These are phyloP conservation scores for Tetrahymena thermophila DNA, from an alignment of 73 alveolate species.

Conservation along the genomic window DNA sequence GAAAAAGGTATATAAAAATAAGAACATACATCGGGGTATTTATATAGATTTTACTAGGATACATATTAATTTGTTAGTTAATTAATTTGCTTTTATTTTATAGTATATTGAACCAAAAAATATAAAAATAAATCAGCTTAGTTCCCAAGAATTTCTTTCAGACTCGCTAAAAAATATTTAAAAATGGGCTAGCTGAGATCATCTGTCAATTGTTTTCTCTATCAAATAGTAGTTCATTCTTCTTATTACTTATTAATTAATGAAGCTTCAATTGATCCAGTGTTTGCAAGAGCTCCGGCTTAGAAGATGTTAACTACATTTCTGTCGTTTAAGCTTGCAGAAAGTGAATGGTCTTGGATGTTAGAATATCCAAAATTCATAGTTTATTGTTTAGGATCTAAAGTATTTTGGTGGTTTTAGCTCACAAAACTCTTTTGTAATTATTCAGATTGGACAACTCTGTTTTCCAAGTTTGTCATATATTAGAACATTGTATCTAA, in stretches of 20 bases:
- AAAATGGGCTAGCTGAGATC: not conserved
- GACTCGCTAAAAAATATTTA: not conserved
- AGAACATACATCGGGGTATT: not conserved
- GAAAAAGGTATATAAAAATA: not conserved
- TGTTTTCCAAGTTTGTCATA: not conserved
- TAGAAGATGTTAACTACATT: not conserved
- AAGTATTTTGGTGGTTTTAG: not conserved
- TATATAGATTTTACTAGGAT: not conserved
- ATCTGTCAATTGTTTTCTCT: not conserved
- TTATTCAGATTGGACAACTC: not conserved
- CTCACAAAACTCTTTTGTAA: not conserved
- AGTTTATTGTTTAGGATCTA: not conserved
- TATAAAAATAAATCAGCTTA: not conserved
- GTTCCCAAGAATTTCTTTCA: not conserved
- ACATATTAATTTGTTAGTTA: not conserved
- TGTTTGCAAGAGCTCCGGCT: not conserved
- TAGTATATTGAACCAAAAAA: not conserved
- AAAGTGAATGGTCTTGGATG: not conserved
- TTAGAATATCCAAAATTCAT: not conserved
- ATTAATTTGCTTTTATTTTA: not conserved
- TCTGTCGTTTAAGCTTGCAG: not conserved
- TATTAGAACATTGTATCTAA: not conserved
- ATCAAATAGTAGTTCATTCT: not conserved
- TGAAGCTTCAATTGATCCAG: not conserved
- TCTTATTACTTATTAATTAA: not conserved